Evolutionary conservation across 345 rosid species (phyloP).

Genomic region (Brassica napus): Da-Ae NC_063449.1:33573501-33574000

Average conservation of each 20-base stretch:
- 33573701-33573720: constrained; percentile 84
- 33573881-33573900: constrained; percentile 25
- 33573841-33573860: constrained; percentile 76
- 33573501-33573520: constrained; percentile 3
- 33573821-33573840: constrained; percentile 59
- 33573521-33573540: constrained; percentile 8
- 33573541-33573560: background rate
- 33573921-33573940: background rate
- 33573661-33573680: constrained; percentile 74
- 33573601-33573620: constrained; percentile 14
- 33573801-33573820: constrained; percentile 68
- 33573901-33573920: constrained; percentile 6
- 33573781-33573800: constrained; percentile 5
- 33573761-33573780: constrained; percentile 3
- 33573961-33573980: background rate
- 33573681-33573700: constrained; percentile 69
- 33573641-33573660: constrained; percentile 36
- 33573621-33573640: constrained; percentile 2
- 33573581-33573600: background rate
- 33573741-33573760: background rate
- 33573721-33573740: constrained; percentile 44
- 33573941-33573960: background rate
- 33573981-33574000: constrained; percentile 15
- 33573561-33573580: background rate
- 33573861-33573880: constrained; percentile 94